Evolutionary conservation across 2,329 filamentous ascomycete species (phyloP).

Genomic region (Metarhizium robertsii): DNA sequence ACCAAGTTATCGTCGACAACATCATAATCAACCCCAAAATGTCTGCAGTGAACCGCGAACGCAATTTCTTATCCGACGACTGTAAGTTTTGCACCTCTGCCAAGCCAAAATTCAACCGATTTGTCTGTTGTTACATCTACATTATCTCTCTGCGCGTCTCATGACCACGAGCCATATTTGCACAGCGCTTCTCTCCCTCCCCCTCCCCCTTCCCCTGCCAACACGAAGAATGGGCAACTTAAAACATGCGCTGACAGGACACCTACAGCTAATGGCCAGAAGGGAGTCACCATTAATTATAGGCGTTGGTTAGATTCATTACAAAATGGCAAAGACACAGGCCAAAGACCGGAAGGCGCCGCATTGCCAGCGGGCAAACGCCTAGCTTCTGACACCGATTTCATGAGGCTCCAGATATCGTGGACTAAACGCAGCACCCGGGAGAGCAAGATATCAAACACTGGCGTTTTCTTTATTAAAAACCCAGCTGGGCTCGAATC

Average conservation of each 20-base stretch:
- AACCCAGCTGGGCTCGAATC: not conserved
- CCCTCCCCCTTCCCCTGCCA: no score
- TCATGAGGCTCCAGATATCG: conserved; percentile 9
- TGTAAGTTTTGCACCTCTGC: not conserved
- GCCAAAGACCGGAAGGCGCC: not conserved
- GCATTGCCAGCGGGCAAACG: not conserved
- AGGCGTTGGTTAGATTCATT: not conserved
- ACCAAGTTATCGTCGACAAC: not conserved
- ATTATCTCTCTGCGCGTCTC: not conserved
- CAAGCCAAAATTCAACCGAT: not conserved
- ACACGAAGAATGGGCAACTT: no score
- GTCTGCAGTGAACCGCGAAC: not conserved
- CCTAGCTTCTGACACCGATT: not conserved
- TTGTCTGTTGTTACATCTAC: not conserved
- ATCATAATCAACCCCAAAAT: not conserved
- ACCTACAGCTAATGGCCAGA: not conserved
- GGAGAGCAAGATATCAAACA: conserved; percentile 1
- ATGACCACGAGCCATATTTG: not conserved
- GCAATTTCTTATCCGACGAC: not conserved
- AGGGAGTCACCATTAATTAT: not conserved
- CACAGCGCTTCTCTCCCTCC: not conserved
- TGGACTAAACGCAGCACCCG: conserved; percentile 3
- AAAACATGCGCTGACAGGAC: not conserved
- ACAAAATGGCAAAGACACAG: not conserved
- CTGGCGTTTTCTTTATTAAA: conserved; percentile 12